Percentiles rank a stretch among this genome's conserved stretches.
phyloP scores from a whole-genome alignment of 495 filamentous ascomycete species.

The Lophium mytilinum region DNA sequence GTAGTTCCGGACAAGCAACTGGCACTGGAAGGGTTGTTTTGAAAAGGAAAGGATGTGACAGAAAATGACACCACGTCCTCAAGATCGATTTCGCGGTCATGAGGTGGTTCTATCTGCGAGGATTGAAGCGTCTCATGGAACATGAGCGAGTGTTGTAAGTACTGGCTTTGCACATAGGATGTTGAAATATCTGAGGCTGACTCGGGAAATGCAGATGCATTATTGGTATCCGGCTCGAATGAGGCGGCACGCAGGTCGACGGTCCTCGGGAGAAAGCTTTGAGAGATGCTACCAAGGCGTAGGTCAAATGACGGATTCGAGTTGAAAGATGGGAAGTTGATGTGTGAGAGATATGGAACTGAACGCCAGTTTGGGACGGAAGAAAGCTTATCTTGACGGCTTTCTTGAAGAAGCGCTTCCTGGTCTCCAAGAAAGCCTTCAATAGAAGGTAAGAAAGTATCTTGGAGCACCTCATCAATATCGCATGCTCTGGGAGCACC shows the following conservation, averaged over 20 bases:
- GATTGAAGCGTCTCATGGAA: conserved; percentile 18
- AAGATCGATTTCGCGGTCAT: no score
- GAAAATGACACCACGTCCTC: no score
- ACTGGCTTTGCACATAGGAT: neutral
- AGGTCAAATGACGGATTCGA: neutral
- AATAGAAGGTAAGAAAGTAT: neutral
- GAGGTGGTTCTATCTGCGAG: conserved; percentile 8
- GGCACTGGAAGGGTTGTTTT: no score
- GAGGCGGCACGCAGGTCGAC: neutral
- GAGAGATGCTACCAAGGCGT: neutral
- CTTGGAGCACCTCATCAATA: neutral
- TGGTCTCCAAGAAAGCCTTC: neutral
- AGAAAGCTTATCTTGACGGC: neutral
- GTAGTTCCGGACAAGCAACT: no score
- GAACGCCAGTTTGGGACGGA: neutral
- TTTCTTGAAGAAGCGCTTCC: neutral
- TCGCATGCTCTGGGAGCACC: neutral
- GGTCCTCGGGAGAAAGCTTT: neutral
- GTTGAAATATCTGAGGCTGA: neutral
- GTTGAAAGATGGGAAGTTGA: neutral
- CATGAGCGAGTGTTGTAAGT: conserved; percentile 14
- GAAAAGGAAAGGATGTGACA: neutral
- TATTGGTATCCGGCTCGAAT: neutral
- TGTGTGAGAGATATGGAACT: neutral
- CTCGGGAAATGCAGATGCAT: neutral